Evolutionary conservation across 75 land plant genomes (phyloP).

Genomic region (Pinus tabuliformis): DNA sequence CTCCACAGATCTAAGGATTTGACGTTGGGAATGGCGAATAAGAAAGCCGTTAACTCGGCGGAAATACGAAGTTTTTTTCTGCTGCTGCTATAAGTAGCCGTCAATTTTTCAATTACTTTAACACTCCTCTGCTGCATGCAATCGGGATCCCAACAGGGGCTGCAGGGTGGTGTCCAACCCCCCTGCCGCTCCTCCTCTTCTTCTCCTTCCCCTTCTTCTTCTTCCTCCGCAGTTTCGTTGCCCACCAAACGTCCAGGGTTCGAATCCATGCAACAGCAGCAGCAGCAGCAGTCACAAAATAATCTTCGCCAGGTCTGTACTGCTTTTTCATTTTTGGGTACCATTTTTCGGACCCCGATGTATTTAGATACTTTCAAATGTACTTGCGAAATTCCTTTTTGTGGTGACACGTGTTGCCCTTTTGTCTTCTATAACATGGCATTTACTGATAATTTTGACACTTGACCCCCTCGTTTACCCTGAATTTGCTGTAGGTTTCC

Average conservation of each 20-base stretch:
- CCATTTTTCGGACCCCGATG: background rate
- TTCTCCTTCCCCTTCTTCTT: slow-evolving; percentile 25
- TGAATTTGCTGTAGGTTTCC: slow-evolving; percentile 5
- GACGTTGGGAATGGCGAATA: slow-evolving; percentile 9
- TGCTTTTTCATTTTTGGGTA: background rate
- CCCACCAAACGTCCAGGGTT: slow-evolving; percentile 30
- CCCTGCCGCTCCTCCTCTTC: slow-evolving; percentile 14
- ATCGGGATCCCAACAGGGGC: slow-evolving; percentile 12
- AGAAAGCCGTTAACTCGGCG: slow-evolving; percentile 10
- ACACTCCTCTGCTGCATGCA: slow-evolving; percentile 5
- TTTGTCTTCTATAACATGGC: background rate
- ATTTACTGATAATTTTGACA: background rate
- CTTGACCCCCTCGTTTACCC: background rate
- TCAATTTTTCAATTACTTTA: background rate
- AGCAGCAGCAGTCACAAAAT: slow-evolving; percentile 13
- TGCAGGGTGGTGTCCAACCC: slow-evolving; percentile 3
- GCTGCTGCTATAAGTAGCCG: background rate
- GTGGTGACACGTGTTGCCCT: background rate
- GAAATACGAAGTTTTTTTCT: background rate
- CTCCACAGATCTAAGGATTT: background rate
- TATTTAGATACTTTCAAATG: background rate
- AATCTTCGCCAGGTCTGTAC: slow-evolving; percentile 5
- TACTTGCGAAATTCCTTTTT: background rate
- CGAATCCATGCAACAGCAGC: slow-evolving; percentile 44
- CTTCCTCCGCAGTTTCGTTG: slow-evolving; percentile 17